phyloP scores from a whole-genome alignment of 768 basidiomycete genomes.

The Russula foetens region DNA sequence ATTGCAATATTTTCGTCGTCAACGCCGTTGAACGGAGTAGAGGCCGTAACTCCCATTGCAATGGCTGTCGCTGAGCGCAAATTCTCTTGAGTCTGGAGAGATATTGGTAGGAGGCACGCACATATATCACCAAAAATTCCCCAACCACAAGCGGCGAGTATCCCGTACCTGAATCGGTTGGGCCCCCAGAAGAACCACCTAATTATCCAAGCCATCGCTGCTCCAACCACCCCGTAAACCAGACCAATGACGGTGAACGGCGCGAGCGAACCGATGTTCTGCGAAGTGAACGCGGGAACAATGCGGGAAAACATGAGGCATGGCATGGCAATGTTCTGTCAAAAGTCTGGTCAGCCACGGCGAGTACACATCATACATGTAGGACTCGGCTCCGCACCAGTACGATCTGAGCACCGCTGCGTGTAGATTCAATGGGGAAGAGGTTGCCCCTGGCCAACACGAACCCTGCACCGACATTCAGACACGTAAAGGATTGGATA shows the following conservation, averaged over 20 bases:
- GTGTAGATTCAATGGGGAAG: constrained; percentile 48
- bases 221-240: constrained; percentile 50
- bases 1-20: constrained; percentile 53
- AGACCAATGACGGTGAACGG: constrained; percentile 56
- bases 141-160: constrained; percentile 63
- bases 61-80: constrained; percentile 49
- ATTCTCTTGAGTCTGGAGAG: not conserved
- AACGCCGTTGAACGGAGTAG: constrained; percentile 52
- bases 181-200: constrained; percentile 69
- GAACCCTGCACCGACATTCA: constrained; percentile 50
- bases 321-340: constrained; percentile 49
- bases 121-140: constrained; percentile 65
- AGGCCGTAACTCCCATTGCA: constrained; percentile 50
- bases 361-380: not conserved
- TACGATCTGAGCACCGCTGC: constrained; percentile 51
- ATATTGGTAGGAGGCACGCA: constrained; percentile 28
- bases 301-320: constrained; percentile 66
- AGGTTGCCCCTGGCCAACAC: constrained; percentile 51
- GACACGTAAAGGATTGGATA: constrained; percentile 32
- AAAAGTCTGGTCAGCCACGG: not conserved
- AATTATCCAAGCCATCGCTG: constrained; percentile 43
- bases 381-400: constrained; percentile 32
- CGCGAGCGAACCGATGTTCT: constrained; percentile 49
- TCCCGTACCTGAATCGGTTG: constrained; percentile 63
- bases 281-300: constrained; percentile 51